phyloP scores from a whole-genome alignment of 129 eudicot species.

The Arctium minus region DNA sequence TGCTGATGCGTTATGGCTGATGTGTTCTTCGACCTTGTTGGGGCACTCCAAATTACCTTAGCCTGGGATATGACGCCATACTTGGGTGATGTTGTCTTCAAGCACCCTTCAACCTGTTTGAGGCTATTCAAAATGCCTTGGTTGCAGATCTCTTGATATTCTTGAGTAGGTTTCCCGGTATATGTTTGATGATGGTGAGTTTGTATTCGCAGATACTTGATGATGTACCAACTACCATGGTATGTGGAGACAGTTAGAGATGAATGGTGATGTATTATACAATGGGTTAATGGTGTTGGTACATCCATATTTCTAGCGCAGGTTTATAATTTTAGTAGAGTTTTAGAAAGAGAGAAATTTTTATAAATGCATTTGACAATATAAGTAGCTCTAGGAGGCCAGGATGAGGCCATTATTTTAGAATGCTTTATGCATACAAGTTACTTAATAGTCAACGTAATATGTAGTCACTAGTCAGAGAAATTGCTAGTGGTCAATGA shows the following conservation, averaged over 20 bases:
- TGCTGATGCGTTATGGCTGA: not conserved
- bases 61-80: not conserved
- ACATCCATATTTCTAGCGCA: not conserved
- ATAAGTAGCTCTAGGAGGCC: not conserved
- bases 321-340: not conserved
- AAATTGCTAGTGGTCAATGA: not conserved
- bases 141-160: not conserved
- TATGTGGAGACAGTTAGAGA: not conserved
- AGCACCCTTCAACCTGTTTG: not conserved
- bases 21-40: not conserved
- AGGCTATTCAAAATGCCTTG: not conserved
- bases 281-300: not conserved
- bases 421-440: not conserved
- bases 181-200: no score
- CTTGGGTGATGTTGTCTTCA: not conserved
- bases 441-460: not conserved
- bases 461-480: not conserved
- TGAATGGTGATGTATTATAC: not conserved
- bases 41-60: not conserved
- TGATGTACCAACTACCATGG: not conserved
- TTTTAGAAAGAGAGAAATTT: not conserved
- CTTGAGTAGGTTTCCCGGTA: not conserved
- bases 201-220: no score
- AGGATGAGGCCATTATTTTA: not conserved
- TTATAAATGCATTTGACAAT: not conserved